Percentiles rank a stretch among this genome's conserved stretches.
These are phyloP conservation scores for Penicillium daleae DNA, from an alignment of 495 filamentous ascomycete genomes.

Conservation along the genomic window DNA sequence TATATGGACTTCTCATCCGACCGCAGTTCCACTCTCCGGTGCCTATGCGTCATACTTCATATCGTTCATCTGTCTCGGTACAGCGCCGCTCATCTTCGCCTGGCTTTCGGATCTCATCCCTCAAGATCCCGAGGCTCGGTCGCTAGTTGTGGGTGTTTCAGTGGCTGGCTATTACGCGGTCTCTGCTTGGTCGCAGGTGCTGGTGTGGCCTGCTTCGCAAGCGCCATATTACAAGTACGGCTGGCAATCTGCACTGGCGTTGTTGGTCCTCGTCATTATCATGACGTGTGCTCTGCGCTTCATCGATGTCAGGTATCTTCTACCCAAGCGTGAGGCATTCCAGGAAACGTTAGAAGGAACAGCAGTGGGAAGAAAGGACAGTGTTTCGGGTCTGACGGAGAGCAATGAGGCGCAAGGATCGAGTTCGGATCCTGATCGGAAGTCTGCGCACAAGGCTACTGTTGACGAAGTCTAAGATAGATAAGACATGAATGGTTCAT, in stretches of 20 bases:
- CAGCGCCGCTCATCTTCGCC: constrained; percentile 39
- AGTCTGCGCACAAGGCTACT: background rate
- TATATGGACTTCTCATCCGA: constrained; percentile 32
- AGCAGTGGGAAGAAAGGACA: constrained; percentile 18
- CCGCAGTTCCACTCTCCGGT: constrained; percentile 25
- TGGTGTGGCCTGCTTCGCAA: constrained; percentile 37
- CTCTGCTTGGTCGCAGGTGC: constrained; percentile 39
- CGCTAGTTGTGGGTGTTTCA: constrained; percentile 34
- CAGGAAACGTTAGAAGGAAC: constrained; percentile 23
- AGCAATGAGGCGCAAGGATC: background rate
- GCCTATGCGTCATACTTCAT: constrained; percentile 40
- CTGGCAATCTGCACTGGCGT: constrained; percentile 34
- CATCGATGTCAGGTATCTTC: constrained; percentile 35
- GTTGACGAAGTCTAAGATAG: background rate
- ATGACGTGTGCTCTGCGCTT: constrained; percentile 33
- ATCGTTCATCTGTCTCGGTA: constrained; percentile 32
- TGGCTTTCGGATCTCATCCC: constrained; percentile 39
- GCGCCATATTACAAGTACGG: constrained; percentile 38
- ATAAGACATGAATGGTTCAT: background rate
- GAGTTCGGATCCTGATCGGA: constrained; percentile 1
- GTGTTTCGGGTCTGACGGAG: constrained; percentile 4
- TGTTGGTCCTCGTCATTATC: constrained; percentile 35
- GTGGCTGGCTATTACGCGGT: constrained; percentile 39
- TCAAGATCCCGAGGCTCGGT: constrained; percentile 36
- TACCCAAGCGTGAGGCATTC: constrained; percentile 32